Conservation (phyloP, 768 basidiomycete species). For the Trametes elegans region DNA sequence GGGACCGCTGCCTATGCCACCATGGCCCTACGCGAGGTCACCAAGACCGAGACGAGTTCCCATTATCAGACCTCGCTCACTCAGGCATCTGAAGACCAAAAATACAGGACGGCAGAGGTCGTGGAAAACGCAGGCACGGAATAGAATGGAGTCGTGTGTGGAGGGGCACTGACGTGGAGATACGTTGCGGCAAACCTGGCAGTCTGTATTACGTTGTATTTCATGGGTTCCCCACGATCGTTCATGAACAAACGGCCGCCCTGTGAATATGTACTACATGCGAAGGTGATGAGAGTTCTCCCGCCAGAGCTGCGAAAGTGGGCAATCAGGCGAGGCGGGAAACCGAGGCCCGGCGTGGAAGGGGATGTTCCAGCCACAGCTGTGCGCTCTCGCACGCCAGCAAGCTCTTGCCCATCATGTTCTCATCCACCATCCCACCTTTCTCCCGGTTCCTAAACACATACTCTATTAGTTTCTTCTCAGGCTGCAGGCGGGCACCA, state of each 20-base stretch:
- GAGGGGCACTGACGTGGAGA: slow-evolving; percentile 14
- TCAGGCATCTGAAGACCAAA: slow-evolving; percentile 76
- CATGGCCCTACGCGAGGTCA: slow-evolving; percentile 94
- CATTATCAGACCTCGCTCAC: slow-evolving; percentile 86
- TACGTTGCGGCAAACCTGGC: slow-evolving; percentile 12
- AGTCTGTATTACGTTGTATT: slow-evolving; percentile 9
- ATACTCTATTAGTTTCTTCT: slow-evolving; percentile 1
- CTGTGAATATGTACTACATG: slow-evolving; percentile 1
- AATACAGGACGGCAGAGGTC: slow-evolving; percentile 56
- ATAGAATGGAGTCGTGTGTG: slow-evolving; percentile 5
- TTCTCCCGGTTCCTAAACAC: background rate
- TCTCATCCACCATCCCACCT: slow-evolving; percentile 3
- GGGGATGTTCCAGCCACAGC: slow-evolving; percentile 15
- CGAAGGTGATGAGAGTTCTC: background rate
- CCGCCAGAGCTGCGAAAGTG: slow-evolving; percentile 5
- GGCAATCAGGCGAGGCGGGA: background rate
- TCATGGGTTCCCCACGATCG: slow-evolving; percentile 5
- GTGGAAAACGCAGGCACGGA: slow-evolving; percentile 33
- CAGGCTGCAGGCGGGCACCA: slow-evolving; percentile 7
- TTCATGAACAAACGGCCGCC: slow-evolving; percentile 1
- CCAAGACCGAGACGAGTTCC: slow-evolving; percentile 93
- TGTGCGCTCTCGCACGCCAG: slow-evolving; percentile 15
- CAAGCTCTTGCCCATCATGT: slow-evolving; percentile 2
- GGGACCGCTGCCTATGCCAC: slow-evolving; percentile 95
- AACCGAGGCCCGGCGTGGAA: slow-evolving; percentile 5